Conservation (phyloP, 2,329 filamentous ascomycete genomes). For the Cryphonectria radicalis region DNA sequence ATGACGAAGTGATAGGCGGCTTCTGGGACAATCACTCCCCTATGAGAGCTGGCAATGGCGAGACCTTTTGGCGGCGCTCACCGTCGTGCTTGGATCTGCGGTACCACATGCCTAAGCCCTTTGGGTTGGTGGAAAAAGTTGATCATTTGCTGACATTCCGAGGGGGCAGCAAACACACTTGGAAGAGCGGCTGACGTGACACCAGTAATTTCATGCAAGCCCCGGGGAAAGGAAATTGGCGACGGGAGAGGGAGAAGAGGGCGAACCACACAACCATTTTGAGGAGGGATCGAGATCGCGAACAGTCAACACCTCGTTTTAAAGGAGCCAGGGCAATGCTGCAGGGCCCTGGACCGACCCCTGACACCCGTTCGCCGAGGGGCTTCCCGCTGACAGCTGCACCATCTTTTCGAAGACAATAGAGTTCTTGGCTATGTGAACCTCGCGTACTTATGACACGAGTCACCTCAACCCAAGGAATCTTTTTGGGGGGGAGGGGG, state of each 20-base stretch:
- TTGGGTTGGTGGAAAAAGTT: background rate
- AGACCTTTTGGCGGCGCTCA: background rate
- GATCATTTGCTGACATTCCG: background rate
- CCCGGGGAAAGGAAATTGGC: background rate
- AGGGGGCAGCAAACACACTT: background rate
- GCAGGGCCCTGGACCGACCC: background rate
- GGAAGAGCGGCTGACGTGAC: constrained; percentile 1
- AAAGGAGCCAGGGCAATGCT: background rate
- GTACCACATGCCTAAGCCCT: background rate
- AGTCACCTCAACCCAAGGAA: too few species aligned
- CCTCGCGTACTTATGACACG: background rate
- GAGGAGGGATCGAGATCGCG: background rate
- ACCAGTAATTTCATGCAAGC: background rate
- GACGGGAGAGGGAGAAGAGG: background rate
- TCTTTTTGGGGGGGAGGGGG: too few species aligned
- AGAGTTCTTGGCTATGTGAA: background rate
- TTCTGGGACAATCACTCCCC: background rate
- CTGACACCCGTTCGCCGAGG: background rate
- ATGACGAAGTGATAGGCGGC: constrained; percentile 4
- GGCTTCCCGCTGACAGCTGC: background rate
- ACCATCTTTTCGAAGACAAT: background rate
- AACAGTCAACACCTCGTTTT: background rate
- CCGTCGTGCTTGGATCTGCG: background rate
- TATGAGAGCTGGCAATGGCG: background rate
- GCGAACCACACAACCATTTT: background rate